phyloP scores from a whole-genome alignment of 306 rosid genomes.

The Trichosanthes cucumerina region DNA sequence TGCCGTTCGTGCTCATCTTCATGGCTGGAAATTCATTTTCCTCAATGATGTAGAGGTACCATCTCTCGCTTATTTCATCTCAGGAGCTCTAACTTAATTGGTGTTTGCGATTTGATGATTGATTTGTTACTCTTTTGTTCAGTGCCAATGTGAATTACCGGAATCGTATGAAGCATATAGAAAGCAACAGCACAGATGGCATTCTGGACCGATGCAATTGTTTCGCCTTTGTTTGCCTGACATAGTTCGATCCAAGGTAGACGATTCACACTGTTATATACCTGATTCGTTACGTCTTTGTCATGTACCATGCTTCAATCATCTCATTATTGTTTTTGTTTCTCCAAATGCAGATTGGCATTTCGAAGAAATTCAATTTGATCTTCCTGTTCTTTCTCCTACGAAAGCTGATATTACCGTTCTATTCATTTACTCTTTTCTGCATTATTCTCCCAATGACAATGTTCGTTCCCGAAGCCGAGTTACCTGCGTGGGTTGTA shows the following conservation, averaged over 20 bases:
- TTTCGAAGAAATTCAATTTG: conserved; percentile 57
- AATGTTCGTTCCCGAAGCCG: conserved; percentile 76
- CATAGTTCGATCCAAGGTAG: conserved; percentile 46
- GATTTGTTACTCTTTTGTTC: conserved; percentile 11
- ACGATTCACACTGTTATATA: neutral
- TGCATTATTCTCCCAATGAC: conserved; percentile 78
- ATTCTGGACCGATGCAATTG: conserved; percentile 69
- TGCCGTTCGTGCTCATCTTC: conserved; percentile 71
- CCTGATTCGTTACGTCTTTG: neutral
- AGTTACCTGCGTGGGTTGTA: conserved; percentile 69
- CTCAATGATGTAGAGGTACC: conserved; percentile 69
- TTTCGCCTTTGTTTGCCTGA: conserved; percentile 64
- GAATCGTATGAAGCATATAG: conserved; percentile 69
- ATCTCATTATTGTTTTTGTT: conserved; percentile 12
- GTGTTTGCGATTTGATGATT: neutral
- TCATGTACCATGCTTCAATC: neutral
- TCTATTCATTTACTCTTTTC: conserved; percentile 71
- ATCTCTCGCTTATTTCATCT: neutral
- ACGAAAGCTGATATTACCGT: conserved; percentile 64
- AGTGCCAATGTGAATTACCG: conserved; percentile 76
- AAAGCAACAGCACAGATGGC: conserved; percentile 70
- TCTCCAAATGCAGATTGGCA: conserved; percentile 35
- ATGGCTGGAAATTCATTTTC: conserved; percentile 70
- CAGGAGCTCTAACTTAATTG: neutral
- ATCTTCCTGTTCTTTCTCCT: conserved; percentile 64